These are phyloP conservation scores for Leccinum subgranulosum DNA, from an alignment of 768 basidiomycete species.

Conservation along the genomic window DNA sequence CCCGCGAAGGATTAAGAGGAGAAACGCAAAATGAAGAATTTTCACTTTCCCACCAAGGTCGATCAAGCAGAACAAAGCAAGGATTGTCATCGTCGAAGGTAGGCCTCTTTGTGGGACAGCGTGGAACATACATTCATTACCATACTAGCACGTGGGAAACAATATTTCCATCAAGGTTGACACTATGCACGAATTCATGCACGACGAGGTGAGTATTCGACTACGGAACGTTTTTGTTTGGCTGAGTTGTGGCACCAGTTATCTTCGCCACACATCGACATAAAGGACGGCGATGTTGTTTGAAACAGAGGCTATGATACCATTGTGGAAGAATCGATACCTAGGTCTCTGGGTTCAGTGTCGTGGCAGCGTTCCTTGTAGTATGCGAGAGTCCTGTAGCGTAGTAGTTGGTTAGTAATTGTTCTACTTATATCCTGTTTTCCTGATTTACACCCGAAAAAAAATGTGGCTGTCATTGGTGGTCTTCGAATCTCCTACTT, in stretches of 20 bases:
- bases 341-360: not conserved
- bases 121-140: not conserved
- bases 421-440: not conserved
- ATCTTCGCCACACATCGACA: not conserved
- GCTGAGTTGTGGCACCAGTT: not conserved
- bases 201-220: constrained; percentile 33
- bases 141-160: constrained; percentile 29
- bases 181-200: constrained; percentile 51
- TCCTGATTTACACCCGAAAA: not conserved
- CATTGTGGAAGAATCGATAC: not conserved
- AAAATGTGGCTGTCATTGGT: not conserved
- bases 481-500: not conserved
- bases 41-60: constrained; percentile 15
- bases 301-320: not conserved
- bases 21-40: constrained; percentile 9
- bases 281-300: constrained; percentile 8
- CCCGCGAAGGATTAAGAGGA: constrained; percentile 45
- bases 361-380: not conserved
- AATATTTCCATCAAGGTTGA: constrained; percentile 66
- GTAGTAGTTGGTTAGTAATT: not conserved
- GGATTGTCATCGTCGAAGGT: constrained; percentile 6
- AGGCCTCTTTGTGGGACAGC: not conserved
- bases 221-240: not conserved
- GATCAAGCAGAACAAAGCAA: not conserved
- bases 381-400: not conserved